phyloP scores from a whole-genome alignment of 768 basidiomycete genomes.

The Baorangia bicolor region DNA sequence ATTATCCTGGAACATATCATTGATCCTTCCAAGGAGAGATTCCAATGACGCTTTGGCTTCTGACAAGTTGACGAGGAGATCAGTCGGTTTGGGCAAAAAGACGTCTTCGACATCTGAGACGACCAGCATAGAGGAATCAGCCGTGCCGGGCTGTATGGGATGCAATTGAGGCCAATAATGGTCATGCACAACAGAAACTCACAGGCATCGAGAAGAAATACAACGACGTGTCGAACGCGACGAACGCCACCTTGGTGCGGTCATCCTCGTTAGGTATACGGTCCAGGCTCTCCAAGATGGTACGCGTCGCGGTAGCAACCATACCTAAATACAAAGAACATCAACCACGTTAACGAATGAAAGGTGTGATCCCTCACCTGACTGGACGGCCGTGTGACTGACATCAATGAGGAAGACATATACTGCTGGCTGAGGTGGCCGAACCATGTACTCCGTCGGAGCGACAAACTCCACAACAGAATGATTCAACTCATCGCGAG shows the following conservation, averaged over 20 bases:
- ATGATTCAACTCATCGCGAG: slow-evolving; percentile 89
- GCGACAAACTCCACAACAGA: slow-evolving; percentile 96
- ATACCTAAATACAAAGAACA: slow-evolving; percentile 56
- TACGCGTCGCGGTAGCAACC: slow-evolving; percentile 97
- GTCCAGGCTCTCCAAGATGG: slow-evolving; percentile 92
- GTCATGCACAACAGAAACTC: neutral
- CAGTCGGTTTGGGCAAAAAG: slow-evolving; percentile 94
- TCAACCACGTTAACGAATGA: neutral
- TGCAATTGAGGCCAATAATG: neutral
- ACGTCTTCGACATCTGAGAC: slow-evolving; percentile 97
- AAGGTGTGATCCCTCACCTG: slow-evolving; percentile 49
- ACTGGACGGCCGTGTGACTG: slow-evolving; percentile 87
- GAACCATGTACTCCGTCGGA: slow-evolving; percentile 99
- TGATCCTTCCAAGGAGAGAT: slow-evolving; percentile 74
- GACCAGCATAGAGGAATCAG: slow-evolving; percentile 92
- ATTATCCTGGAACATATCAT: slow-evolving; percentile 98
- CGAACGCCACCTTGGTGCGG: slow-evolving; percentile 88
- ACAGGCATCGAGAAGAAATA: slow-evolving; percentile 96
- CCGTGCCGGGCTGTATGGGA: slow-evolving; percentile 51
- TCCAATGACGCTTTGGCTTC: slow-evolving; percentile 84
- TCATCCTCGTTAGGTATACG: slow-evolving; percentile 94
- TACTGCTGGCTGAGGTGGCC: slow-evolving; percentile 95
- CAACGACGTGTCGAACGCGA: slow-evolving; percentile 88
- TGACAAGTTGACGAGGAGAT: slow-evolving; percentile 91
- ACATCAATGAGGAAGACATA: slow-evolving; percentile 98